Base-by-base conservation (phyloP, 768 basidiomycete species). In the Amanita rubescens region DNA sequence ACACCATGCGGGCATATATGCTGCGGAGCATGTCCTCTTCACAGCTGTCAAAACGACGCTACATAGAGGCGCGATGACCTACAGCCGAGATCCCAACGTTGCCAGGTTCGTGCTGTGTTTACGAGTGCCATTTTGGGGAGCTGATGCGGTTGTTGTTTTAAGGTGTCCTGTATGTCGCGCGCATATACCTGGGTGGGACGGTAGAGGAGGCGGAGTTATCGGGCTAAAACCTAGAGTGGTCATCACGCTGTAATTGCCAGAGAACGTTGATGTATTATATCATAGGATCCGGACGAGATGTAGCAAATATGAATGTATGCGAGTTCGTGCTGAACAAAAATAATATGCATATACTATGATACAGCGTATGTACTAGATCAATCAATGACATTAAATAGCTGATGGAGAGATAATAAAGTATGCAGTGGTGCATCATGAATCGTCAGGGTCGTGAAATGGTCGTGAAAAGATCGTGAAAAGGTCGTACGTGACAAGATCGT, bases 1-100 rank as follows among this genome's bases (percentile, higher is more conserved):
- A 90, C 87, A 0, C 86, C 85, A 0, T 91, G 89, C 58, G 89
- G 89, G 0, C 89, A 91, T 58, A 75, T 91, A 35, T 81, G 83
- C 56, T 90, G 89, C 58, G 88, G 87, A 1, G 69, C 76, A 4
- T 91, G 89, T n/a, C 66, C 75, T 90, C 4, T 90, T 88, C 56
- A 80, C 78, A 2, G 83, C 87, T 0, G 77, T 90, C 38, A 82
- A 82, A 59, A 77, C 82, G 1, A 78, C 81, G 10, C 65, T 82
- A 50, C 70, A 79, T 54, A 76, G 85, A 17, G 69, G 65, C 37
- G 68, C 69, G 45, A 58, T 61, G 44, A 67, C 59, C 61, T 65
- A 48, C 56, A 58, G 25, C 4, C 57, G 56, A 8, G 71, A 67
- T 35, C 59, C 60, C 3, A 65, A 63, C 44, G 64, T 67, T 19